Conservation (phyloP, 768 basidiomycete genomes). For the Naematelia aurantialba region DNA sequence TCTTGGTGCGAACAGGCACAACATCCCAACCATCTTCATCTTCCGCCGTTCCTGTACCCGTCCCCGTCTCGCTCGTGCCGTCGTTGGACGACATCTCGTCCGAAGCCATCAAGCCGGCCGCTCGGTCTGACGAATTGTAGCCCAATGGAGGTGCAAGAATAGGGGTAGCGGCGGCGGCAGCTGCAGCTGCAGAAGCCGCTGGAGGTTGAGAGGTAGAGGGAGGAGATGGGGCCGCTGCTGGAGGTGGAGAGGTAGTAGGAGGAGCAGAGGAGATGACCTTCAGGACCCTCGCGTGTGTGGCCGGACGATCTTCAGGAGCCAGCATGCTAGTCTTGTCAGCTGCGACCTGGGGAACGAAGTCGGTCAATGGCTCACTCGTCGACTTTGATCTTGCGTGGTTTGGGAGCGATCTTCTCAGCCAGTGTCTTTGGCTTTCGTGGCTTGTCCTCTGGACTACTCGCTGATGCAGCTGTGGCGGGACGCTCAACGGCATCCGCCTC, state of each 20-base stretch:
- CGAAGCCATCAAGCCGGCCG: constrained; percentile 13
- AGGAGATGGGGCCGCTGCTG: background rate
- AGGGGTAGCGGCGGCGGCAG: constrained; percentile 1
- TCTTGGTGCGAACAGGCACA: constrained; percentile 34
- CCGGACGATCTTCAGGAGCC: constrained; percentile 38
- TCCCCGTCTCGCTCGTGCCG: constrained; percentile 1
- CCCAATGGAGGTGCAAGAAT: background rate
- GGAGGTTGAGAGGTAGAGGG: background rate
- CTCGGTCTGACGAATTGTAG: background rate
- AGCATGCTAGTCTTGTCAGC: constrained; percentile 33
- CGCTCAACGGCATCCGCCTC: constrained; percentile 1
- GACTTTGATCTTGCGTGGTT: constrained; percentile 35
- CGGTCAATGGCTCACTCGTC: constrained; percentile 42
- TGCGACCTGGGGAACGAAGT: no score
- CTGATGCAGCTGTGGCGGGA: constrained; percentile 1
- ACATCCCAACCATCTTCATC: constrained; percentile 44
- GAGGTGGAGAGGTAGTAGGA: background rate
- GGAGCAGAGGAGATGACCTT: constrained; percentile 14
- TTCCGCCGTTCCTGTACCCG: constrained; percentile 12
- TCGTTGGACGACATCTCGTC: constrained; percentile 13
- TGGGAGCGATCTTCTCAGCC: constrained; percentile 38
- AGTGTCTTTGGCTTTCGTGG: constrained; percentile 32
- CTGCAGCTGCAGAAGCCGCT: no score
- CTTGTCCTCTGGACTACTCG: constrained; percentile 1
- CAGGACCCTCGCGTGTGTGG: constrained; percentile 38